Evolutionary conservation across 2,329 filamentous ascomycete species (phyloP).

Genomic region (Achaetomium macrosporum): DNA sequence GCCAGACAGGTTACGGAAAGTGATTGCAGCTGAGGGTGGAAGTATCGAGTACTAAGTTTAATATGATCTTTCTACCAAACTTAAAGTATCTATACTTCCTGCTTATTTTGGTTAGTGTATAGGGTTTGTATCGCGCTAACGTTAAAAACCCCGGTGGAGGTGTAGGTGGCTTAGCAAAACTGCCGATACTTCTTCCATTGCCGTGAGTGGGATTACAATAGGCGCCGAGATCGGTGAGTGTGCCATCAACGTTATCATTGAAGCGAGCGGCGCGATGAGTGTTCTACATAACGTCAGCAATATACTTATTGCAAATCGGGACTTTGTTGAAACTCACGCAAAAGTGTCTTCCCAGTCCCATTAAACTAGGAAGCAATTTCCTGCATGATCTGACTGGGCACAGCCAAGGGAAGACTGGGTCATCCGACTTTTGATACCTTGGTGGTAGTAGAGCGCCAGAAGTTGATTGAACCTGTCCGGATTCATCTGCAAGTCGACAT

Average conservation of each 20-base stretch:
- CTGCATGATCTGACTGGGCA: constrained; percentile 20
- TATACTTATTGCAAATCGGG: background rate
- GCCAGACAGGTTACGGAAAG: no score
- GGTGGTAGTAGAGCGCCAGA: constrained; percentile 17
- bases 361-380: constrained; percentile 6
- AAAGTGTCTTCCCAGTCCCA: constrained; percentile 18
- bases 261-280: constrained; percentile 14
- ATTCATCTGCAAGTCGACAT: background rate
- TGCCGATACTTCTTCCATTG: constrained; percentile 7
- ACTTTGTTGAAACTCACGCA: constrained; percentile 5
- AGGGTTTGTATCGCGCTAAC: no score
- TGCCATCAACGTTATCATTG: constrained; percentile 24
- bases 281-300: constrained; percentile 1
- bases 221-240: constrained; percentile 19
- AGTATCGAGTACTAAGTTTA: no score
- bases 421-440: constrained; percentile 14
- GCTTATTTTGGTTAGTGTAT: no score
- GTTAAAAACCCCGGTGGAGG: no score
- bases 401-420: constrained; percentile 18
- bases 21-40: no score
- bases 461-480: constrained; percentile 2
- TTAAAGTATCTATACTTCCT: no score
- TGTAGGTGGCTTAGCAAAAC: constrained; percentile 9
- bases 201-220: constrained; percentile 9
- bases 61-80: no score